A percentile compares a stretch with the other conserved stretches of the same genome.
Conservation (phyloP, 2,329 filamentous ascomycete species). For the Pseudocercospora crystallina region DNA sequence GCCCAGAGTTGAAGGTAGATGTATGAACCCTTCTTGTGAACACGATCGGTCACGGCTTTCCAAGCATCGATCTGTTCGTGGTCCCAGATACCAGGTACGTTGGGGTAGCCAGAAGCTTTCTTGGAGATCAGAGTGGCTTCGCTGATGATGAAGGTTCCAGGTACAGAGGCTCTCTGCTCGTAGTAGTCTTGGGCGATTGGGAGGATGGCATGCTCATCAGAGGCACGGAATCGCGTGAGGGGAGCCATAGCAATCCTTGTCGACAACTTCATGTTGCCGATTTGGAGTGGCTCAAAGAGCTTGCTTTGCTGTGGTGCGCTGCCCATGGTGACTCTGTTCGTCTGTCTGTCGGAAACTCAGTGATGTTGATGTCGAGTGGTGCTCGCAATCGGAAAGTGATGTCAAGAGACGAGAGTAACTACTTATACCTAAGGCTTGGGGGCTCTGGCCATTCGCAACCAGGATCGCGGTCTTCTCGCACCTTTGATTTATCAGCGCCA, state of each 20-base stretch:
- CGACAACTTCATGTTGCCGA: conserved; percentile 42
- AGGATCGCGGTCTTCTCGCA: too few species aligned
- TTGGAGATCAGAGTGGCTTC: conserved; percentile 37
- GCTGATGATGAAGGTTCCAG: conserved; percentile 34
- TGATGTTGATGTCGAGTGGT: too few species aligned
- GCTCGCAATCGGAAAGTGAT: too few species aligned
- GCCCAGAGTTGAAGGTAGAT: conserved; percentile 50
- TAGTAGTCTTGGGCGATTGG: conserved; percentile 33
- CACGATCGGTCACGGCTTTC: conserved; percentile 51
- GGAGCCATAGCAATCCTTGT: conserved; percentile 56
- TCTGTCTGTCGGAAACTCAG: too few species aligned
- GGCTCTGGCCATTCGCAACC: too few species aligned
- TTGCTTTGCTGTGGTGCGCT: conserved; percentile 18
- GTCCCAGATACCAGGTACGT: conserved; percentile 33
- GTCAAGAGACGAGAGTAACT: too few species aligned
- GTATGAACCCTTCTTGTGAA: conserved; percentile 51
- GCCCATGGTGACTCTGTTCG: conserved; percentile 6
- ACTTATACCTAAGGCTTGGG: too few species aligned
- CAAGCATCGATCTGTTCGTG: conserved; percentile 47
- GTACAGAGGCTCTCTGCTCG: conserved; percentile 30
- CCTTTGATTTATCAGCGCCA: too few species aligned
- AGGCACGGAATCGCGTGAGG: conserved; percentile 50
- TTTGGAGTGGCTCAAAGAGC: conserved; percentile 41
- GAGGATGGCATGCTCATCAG: conserved; percentile 47
- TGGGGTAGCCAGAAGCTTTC: conserved; percentile 26